Evolutionary conservation across 345 rosid species (phyloP), one percentile per base, ranked within the genome.

Genomic region (Sapria himalayana): DNA sequence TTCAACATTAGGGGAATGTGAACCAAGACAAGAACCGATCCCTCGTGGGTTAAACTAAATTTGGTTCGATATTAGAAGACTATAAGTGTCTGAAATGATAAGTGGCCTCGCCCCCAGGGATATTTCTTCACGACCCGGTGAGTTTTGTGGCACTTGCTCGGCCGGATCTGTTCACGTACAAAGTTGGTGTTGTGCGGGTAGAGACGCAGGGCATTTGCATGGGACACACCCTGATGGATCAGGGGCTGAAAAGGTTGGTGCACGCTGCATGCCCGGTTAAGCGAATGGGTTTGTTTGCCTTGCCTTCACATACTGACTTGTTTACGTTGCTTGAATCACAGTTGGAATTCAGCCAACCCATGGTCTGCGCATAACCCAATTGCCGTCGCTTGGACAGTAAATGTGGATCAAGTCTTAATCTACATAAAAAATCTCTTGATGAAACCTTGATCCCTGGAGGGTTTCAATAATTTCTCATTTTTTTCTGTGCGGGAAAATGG

Each of bases 161-260:
- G 22, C 98, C 95, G 1, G 93, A 82, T 59, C 76, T 89, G 37
- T 82, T 89, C 62, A 74, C 91, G 10, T 89, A 69, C 41, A 79
- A 67, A 60, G 64, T 60, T 15, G 98, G 98, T 0, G 93, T 79
- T 11, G 93, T 89, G 46, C 64, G 95, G 39, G 98, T 89, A 3
- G 98, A 89, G 65, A 89, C 98, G 1, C 93, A 74, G 42, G 98
- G 98, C 38, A 67, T 89, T 39, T 72, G 85, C 27, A 32, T 37
- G 1, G 98, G 98, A 17, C 95, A 82, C 45, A 89, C 98, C 0
- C 61, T 89, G 29, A 59, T 89, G 84, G 98, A 82, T 61, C 93
- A 76, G 55, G 98, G 98, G 47, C 70, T 76, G 19, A 82, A 72
- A 61, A 72, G 18, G 94, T 89, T 42, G 1, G 46, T 18, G 15